These are phyloP conservation scores for Eimeria acervulina DNA, from an alignment of 169 alveolate genomes.

Conservation along the genomic window DNA sequence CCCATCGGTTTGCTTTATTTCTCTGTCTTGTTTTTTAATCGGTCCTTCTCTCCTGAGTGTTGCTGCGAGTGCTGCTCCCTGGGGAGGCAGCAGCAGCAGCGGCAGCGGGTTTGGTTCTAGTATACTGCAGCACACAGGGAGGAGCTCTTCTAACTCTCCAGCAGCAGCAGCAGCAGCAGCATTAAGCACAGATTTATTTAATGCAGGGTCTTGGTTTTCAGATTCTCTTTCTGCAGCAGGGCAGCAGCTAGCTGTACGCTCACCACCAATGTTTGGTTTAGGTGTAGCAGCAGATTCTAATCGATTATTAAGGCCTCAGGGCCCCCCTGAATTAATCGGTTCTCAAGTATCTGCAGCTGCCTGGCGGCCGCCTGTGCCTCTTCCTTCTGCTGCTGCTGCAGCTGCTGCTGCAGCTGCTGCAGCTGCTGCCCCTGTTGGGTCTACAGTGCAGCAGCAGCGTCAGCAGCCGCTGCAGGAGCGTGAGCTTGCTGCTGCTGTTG, in stretches of 20 bases:
- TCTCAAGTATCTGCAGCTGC: too few relatives aligned
- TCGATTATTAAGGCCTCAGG: not conserved
- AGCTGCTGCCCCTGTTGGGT: not conserved
- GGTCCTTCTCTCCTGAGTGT: not conserved
- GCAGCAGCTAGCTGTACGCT: not conserved
- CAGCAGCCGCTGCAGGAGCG: not conserved
- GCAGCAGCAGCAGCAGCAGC: not conserved
- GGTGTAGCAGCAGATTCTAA: not conserved
- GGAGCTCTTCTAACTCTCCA: not conserved
- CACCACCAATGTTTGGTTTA: not conserved
- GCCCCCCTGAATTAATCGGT: not conserved
- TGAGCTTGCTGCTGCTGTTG: not conserved
- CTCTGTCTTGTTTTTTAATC: not conserved
- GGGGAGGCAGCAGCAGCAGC: constrained; percentile 9
- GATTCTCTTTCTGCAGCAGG: not conserved
- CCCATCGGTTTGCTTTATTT: not conserved
- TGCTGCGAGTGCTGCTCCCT: not conserved
- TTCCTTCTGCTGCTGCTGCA: not conserved
- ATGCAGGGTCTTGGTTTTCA: not conserved
- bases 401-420: not conserved
- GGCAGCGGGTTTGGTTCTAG: too few relatives aligned
- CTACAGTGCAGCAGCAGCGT: constrained; percentile 17
- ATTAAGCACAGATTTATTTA: not conserved
- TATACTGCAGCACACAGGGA: not conserved
- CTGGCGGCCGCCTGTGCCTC: too few relatives aligned